A percentile compares a stretch with the other conserved stretches of the same genome.
Evolutionary conservation across 257 asterid genomes (phyloP).

Genomic region (Solanum chiquidenum): DNA sequence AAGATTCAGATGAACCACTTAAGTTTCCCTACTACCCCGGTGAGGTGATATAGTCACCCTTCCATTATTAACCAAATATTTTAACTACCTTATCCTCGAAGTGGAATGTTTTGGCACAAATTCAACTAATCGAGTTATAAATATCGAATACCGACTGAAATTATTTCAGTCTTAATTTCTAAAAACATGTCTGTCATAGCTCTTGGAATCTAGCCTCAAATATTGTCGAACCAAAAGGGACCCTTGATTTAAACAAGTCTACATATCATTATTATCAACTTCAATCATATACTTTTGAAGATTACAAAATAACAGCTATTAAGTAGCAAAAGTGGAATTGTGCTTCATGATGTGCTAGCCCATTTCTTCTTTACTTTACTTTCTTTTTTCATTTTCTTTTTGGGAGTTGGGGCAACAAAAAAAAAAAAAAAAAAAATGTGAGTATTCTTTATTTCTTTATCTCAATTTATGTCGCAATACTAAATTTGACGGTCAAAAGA

Average conservation of each 20-base stretch:
- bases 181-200: neutral
- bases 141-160: neutral
- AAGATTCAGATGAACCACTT: too few species aligned
- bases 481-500: too few species aligned
- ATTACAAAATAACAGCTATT: neutral
- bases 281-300: neutral
- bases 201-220: neutral
- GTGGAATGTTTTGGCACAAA: accelerated
- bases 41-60: neutral
- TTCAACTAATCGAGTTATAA: accelerated
- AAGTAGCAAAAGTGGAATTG: neutral
- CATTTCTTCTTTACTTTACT: neutral
- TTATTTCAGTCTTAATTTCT: neutral
- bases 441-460: neutral
- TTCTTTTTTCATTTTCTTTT: neutral
- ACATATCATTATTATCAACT: neutral
- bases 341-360: neutral
- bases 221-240: neutral
- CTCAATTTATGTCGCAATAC: neutral
- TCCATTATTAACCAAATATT: neutral
- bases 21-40: too few species aligned
- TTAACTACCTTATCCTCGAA: neutral
- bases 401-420: neutral
- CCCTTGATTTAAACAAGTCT: neutral
- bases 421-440: neutral